A percentile compares a stretch with the other conserved stretches of the same genome.
Evolutionary conservation across 73 alveolate species (phyloP).

Genomic region (Tetrahymena elliotti): DNA sequence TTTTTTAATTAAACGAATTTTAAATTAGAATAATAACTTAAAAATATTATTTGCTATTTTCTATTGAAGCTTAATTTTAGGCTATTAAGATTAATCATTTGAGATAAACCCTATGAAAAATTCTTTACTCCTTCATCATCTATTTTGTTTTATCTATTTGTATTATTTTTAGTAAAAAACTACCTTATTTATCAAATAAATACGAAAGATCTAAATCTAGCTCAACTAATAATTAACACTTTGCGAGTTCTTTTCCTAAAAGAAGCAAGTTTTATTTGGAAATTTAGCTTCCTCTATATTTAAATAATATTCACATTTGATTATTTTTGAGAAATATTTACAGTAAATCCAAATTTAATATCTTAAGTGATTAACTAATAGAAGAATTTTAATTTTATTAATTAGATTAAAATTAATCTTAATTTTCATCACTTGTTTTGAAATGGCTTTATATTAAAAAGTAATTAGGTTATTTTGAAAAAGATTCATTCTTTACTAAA

Average conservation of each 20-base stretch:
- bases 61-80: neutral
- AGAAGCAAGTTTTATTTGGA: neutral
- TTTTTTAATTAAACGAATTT: too few relatives aligned
- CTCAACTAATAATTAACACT: neutral
- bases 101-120: neutral
- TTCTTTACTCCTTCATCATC: neutral
- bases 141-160: neutral
- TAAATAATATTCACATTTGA: too few relatives aligned
- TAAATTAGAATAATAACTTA: too few relatives aligned
- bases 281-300: neutral
- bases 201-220: neutral
- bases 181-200: too few relatives aligned
- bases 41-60: neutral
- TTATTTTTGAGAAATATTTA: too few relatives aligned
- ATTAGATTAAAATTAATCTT: neutral
- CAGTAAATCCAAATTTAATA: neutral
- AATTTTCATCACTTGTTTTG: neutral
- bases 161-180: too few relatives aligned
- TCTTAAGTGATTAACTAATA: too few relatives aligned
- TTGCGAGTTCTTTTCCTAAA: neutral
- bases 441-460: neutral
- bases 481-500: neutral
- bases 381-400: too few relatives aligned
- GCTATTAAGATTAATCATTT: too few relatives aligned
- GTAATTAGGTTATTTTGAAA: neutral